These are phyloP conservation scores for Arxiozyma heterogenica DNA, from an alignment of 1,139 yeast genomes.

Conservation along the genomic window DNA sequence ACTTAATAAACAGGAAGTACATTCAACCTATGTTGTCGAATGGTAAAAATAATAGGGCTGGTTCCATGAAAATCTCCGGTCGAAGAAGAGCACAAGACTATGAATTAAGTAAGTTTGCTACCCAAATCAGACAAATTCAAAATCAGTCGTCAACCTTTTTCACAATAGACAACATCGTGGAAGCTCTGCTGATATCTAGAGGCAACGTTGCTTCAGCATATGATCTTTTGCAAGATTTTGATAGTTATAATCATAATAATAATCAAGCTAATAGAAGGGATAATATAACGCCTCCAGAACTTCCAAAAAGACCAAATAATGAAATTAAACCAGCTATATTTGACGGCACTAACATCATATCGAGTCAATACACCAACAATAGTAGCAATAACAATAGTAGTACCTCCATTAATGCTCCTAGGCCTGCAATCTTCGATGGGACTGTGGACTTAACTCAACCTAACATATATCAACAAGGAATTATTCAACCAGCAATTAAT, in stretches of 20 bases:
- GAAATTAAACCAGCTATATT: constrained; percentile 17
- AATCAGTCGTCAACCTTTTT: constrained; percentile 6
- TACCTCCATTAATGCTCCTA: constrained; percentile 6
- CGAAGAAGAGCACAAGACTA: constrained; percentile 9
- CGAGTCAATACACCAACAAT: background rate
- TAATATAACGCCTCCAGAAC: constrained; percentile 9
- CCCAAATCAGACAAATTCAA: constrained; percentile 8
- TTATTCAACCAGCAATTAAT: background rate
- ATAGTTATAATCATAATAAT: constrained; percentile 3
- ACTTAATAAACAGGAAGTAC: constrained; percentile 8
- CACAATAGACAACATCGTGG: constrained; percentile 9
- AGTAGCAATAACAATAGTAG: constrained; percentile 2
- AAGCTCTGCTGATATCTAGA: constrained; percentile 8
- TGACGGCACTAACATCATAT: constrained; percentile 12
- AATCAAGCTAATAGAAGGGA: background rate
- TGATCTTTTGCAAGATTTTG: constrained; percentile 2
- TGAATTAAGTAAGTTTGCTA: constrained; percentile 9
- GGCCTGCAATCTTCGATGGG: constrained; percentile 18
- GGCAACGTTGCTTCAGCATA: constrained; percentile 7
- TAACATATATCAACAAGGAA: background rate
- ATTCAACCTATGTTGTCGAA: background rate
- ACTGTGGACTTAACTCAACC: constrained; percentile 10
- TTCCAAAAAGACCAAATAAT: constrained; percentile 14
- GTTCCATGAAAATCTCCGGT: constrained; percentile 2
- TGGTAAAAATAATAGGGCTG: background rate